A percentile compares a stretch with the other conserved stretches of the same genome.
Evolutionary conservation across 2,329 filamentous ascomycete species (phyloP).

Genomic region (Exophiala viscosa): DNA sequence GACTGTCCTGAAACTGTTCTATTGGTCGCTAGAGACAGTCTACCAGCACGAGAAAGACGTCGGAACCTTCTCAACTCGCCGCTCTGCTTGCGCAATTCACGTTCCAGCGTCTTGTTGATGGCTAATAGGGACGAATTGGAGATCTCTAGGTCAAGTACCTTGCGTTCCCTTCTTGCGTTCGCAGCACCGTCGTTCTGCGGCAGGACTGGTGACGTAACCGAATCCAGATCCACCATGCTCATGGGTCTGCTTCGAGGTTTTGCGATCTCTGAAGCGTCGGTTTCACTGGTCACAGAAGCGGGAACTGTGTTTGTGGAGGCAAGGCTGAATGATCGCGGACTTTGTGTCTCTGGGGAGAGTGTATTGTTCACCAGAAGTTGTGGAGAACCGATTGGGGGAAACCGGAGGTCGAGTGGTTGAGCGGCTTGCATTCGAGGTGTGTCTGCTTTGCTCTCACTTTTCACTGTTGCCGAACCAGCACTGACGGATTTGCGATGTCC

Average conservation of each 20-base stretch:
- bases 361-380: conserved; percentile 4
- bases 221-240: conserved; percentile 29
- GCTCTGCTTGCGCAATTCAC: conserved; percentile 86
- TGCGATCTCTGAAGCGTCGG: conserved; percentile 13
- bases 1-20: conserved; percentile 44
- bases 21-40: conserved; percentile 56
- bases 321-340: conserved; percentile 25
- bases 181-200: conserved; percentile 64
- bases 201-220: conserved; percentile 31
- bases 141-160: conserved; percentile 93
- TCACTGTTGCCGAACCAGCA: conserved; percentile 15
- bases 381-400: conserved; percentile 6
- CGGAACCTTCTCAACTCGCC: conserved; percentile 80
- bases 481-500: conserved; percentile 25
- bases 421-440: conserved; percentile 5
- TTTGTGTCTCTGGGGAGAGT: conserved; percentile 21
- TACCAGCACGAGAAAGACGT: conserved; percentile 77
- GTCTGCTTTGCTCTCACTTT: conserved; percentile 4
- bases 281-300: conserved; percentile 21
- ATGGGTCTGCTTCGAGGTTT: conserved; percentile 1
- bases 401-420: conserved; percentile 13
- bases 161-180: conserved; percentile 87
- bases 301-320: conserved; percentile 23
- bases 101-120: conserved; percentile 89
- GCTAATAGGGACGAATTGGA: conserved; percentile 92